These are phyloP conservation scores for Phytophthora cajani DNA, from an alignment of 352 stramenopile species.

Conservation along the genomic window DNA sequence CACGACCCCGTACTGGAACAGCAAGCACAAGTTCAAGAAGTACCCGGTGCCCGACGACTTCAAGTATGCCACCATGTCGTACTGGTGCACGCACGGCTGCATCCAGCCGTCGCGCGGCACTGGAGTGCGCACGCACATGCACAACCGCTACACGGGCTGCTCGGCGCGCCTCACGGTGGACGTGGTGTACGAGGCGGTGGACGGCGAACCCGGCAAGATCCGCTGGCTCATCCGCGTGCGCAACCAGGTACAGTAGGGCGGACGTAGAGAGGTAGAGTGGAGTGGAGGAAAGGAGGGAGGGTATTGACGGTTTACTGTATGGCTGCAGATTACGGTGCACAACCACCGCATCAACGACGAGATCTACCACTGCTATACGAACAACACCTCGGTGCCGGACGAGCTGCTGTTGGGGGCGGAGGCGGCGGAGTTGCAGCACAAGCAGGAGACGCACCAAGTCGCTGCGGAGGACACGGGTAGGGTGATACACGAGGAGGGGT, in stretches of 20 bases:
- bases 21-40: conserved; percentile 78
- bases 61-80: conserved; percentile 84
- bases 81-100: conserved; percentile 86
- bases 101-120: conserved; percentile 78
- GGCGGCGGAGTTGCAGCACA: conserved; percentile 23
- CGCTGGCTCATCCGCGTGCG: conserved; percentile 78
- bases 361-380: conserved; percentile 82
- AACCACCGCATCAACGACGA: conserved; percentile 82
- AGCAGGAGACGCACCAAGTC: conserved; percentile 29
- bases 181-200: conserved; percentile 66
- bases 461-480: conserved; percentile 32
- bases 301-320: background rate
- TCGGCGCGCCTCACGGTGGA: conserved; percentile 76
- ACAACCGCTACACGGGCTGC: conserved; percentile 84
- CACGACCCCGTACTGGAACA: conserved; percentile 79
- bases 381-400: conserved; percentile 82
- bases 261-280: background rate
- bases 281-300: background rate
- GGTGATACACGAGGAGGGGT: background rate
- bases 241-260: conserved; percentile 55
- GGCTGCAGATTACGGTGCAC: conserved; percentile 66
- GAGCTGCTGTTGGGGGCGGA: conserved; percentile 59
- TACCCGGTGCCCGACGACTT: conserved; percentile 72
- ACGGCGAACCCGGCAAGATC: conserved; percentile 46
- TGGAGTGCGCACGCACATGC: conserved; percentile 74